Base-by-base conservation (phyloP, 345 rosid genomes). In the Xanthoceras sorbifolium region DNA sequence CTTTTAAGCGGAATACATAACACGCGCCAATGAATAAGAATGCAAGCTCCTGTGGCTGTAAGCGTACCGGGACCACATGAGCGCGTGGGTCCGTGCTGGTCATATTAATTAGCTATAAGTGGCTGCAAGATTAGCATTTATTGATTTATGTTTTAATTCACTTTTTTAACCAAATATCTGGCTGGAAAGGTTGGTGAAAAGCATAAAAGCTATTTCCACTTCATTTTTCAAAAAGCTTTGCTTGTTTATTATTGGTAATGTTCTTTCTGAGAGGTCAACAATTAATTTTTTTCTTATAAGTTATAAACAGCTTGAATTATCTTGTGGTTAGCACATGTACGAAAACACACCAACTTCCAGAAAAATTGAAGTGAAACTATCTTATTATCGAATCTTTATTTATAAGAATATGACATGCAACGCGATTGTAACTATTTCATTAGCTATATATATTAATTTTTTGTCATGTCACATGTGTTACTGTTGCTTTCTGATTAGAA, bases 11-110 rank as follows among this genome's bases (percentile, higher is more conserved):
- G 44, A 38, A 38, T 68, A 0, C 3, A 8, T 6, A 59, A 7
- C 79, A 76, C 79, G 59, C n/a, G n/a, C 79, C 73, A 68, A 57
- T 29, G 23, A 67, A 38, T 31, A 10, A 9, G 40, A n/a, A 10
- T 0, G 40, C 7, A 66, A 54, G 23, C 60, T 54, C 2, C 60
- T n/a, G n/a, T n/a, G n/a, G n/a, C n/a, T n/a, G 9, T 6, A 18
- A 0, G 8, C 7, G 0, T 6, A 54, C 0, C 0, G 69, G 69
- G 42, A 10, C 48, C 70, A 66, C 52, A 2, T 40, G 17, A 55
- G 44, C 67, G 73, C 32, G 67, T 76, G 60, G 59, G 67, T 55
- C 67, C 55, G 1, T 3, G 28, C 11, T n/a, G 9, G 40, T 36
- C 64, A 66, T 42, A 42, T 4, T 4, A 42, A 38, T 23, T 20